Percentiles rank a stretch among this genome's conserved stretches.
Conservation (phyloP, 345 rosid species). For the Cochlearia excelsa region DNA sequence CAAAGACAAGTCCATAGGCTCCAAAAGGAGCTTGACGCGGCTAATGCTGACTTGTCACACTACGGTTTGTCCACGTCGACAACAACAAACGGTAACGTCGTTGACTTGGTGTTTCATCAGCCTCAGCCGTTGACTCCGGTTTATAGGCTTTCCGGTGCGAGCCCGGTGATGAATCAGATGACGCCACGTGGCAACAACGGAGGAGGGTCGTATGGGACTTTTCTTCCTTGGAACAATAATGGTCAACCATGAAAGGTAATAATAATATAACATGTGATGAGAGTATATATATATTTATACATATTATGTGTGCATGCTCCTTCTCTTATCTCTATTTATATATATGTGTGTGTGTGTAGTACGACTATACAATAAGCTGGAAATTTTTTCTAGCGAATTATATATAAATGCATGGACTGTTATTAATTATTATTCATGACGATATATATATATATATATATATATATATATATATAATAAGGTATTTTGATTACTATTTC, state of each 20-base stretch:
- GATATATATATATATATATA: not conserved
- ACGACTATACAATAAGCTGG: constrained; percentile 25
- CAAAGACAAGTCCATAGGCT: constrained; percentile 88
- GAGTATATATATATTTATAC: constrained; percentile 1
- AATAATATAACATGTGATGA: constrained; percentile 43
- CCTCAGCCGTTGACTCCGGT: constrained; percentile 20
- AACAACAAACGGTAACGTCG: constrained; percentile 25
- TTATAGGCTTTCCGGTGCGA: constrained; percentile 28
- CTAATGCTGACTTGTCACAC: constrained; percentile 80
- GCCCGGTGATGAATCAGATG: constrained; percentile 29
- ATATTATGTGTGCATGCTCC: constrained; percentile 8
- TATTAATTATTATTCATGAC: constrained; percentile 14
- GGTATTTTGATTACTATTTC: constrained; percentile 2
- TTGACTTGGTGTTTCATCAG: constrained; percentile 31
- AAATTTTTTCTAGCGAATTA: constrained; percentile 13
- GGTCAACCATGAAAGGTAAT: constrained; percentile 45
- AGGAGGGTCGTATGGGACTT: constrained; percentile 41
- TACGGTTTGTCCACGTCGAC: constrained; percentile 48
- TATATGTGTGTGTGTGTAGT: constrained; percentile 11
- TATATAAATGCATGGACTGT: constrained; percentile 30
- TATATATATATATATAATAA: not conserved
- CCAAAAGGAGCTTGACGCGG: constrained; percentile 85
- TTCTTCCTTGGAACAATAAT: constrained; percentile 52
- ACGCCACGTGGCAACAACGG: constrained; percentile 29
- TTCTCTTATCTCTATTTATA: constrained; percentile 10